Evolutionary conservation across 192 early-diverging fungal genomes (phyloP).

Genomic region (Linnemannia exigua): DNA sequence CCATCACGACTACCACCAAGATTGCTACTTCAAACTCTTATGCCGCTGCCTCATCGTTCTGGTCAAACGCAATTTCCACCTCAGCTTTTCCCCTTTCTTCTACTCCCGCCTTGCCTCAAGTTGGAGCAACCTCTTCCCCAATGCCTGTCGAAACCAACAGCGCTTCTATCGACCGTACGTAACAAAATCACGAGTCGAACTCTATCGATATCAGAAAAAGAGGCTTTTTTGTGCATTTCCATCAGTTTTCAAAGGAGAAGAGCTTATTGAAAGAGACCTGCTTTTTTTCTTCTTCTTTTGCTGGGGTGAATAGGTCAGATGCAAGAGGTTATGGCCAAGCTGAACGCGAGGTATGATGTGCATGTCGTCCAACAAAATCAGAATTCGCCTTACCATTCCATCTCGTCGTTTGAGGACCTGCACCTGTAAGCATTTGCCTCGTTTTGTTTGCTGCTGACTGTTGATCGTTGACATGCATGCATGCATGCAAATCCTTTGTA

Average conservation of each 20-base stretch:
- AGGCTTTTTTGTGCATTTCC: not conserved
- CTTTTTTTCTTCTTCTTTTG: not conserved
- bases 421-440: slow-evolving; percentile 61
- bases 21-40: too few relatives aligned
- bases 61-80: too few relatives aligned
- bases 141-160: too few relatives aligned
- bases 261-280: not conserved
- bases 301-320: not conserved
- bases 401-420: slow-evolving; percentile 80
- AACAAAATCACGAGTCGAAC: too few relatives aligned
- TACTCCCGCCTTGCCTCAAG: too few relatives aligned
- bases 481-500: not conserved
- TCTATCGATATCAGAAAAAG: not conserved
- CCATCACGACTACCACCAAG: too few relatives aligned
- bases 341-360: slow-evolving; percentile 9
- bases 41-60: too few relatives aligned
- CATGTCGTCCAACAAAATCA: slow-evolving; percentile 70
- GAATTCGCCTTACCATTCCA: slow-evolving; percentile 79
- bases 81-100: too few relatives aligned
- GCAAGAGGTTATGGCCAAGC: not conserved
- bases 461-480: not conserved
- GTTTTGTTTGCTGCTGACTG: not conserved
- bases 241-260: not conserved
- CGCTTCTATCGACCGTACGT: too few relatives aligned
- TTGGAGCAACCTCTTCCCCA: too few relatives aligned